Conservation (phyloP, 129 eudicot species). For the Helichrysum umbraculigerum region DNA sequence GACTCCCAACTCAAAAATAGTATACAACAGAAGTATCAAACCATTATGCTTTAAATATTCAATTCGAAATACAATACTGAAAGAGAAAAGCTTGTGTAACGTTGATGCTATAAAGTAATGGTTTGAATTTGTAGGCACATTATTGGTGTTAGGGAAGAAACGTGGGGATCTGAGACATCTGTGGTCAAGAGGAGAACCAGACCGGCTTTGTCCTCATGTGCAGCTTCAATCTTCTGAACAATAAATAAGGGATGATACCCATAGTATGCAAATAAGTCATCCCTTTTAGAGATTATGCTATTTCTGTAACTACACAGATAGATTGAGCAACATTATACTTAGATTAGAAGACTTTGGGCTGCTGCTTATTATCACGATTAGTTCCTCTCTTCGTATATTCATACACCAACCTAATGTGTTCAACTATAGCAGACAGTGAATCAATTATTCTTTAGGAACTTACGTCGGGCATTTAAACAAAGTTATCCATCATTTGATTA, state of each 20-base stretch:
- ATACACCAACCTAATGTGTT: slow-evolving; percentile 24
- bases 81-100: neutral
- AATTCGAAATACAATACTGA: neutral
- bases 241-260: slow-evolving; percentile 31
- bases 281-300: slow-evolving; percentile 33
- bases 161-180: slow-evolving; percentile 80
- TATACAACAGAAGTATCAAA: neutral
- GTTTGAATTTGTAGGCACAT: slow-evolving; percentile 55
- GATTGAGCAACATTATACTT: slow-evolving; percentile 27
- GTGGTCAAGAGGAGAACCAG: slow-evolving; percentile 88
- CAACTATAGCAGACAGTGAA: neutral
- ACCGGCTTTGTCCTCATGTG: slow-evolving; percentile 83
- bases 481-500: neutral
- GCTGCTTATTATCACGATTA: slow-evolving; percentile 16
- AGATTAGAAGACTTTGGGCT: slow-evolving; percentile 28
- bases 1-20: neutral
- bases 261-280: slow-evolving; percentile 28
- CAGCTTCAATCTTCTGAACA: slow-evolving; percentile 54
- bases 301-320: slow-evolving; percentile 23
- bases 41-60: neutral
- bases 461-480: neutral
- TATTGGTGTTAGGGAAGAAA: slow-evolving; percentile 60
- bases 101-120: slow-evolving; percentile 14
- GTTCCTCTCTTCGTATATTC: slow-evolving; percentile 14
- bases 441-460: neutral